Conservation (phyloP, 169 alveolate genomes). For the Perkinsus marinus region DNA sequence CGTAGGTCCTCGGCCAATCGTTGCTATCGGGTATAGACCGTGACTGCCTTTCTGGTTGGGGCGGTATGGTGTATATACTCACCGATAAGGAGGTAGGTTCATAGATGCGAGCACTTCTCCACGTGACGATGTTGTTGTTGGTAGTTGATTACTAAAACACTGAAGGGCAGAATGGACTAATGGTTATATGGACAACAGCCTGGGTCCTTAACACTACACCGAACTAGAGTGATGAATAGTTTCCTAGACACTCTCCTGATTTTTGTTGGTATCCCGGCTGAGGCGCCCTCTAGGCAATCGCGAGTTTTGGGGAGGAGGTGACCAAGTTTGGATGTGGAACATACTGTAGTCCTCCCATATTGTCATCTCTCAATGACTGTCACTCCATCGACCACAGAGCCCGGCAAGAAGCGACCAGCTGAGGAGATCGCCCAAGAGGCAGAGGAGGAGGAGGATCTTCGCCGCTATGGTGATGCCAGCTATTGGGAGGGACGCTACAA, state of each 20-base stretch:
- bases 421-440: not conserved
- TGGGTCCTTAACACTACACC: not conserved
- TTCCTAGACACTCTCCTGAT: not conserved
- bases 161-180: slow-evolving; percentile 56
- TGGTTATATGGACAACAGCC: too few relatives aligned
- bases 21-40: slow-evolving; percentile 51
- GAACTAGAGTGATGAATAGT: not conserved
- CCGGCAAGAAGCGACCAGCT: not conserved
- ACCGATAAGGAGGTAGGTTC: slow-evolving; percentile 41
- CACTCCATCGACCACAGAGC: not conserved
- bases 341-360: not conserved
- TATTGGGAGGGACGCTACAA: not conserved
- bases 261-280: not conserved
- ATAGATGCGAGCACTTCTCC: not conserved
- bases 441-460: not conserved
- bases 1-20: slow-evolving; percentile 21
- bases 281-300: too few relatives aligned
- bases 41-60: slow-evolving; percentile 63
- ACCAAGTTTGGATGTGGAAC: not conserved
- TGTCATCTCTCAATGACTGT: not conserved
- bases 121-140: not conserved
- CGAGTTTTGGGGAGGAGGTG: too few relatives aligned
- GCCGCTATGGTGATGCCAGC: not conserved
- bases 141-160: slow-evolving; percentile 29
- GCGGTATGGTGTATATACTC: slow-evolving; percentile 24